Evolutionary conservation across 2,329 filamentous ascomycete species (phyloP), one percentile per base, ranked within the genome.

Genomic region (Byssothecium circinans): DNA sequence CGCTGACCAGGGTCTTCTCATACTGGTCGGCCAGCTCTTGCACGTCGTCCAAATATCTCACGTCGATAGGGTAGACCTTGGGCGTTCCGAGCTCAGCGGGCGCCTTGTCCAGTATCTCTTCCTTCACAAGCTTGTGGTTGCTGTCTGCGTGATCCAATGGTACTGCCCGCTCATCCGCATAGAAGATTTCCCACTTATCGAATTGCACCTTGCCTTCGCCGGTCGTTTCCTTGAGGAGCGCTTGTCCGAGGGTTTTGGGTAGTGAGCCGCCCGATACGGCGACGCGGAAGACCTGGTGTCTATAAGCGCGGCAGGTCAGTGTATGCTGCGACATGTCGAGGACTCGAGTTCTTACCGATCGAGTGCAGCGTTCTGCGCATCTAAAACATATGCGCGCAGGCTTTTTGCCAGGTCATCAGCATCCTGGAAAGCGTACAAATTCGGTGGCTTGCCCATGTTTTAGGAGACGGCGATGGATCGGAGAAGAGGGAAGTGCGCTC

Each of bases 151-250:
- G 87, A 72, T 94, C 86, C 60, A 96, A 85, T 18, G 94, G 88
- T 43, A 97, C 94, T 61, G 89, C 89, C 66, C 94, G 89, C 80
- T 99, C 94, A 70, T 99, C 94, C 67, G 92, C 92, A 74, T 96
- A 97, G 81, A 97, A 99, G 67, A 99, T 89, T 66, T 97, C 89
- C 94, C 94, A 99, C 72, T 89, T 90, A 69, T 81, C 78, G 74
- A 95, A 96, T 62, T 87, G 79, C 58, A 91, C 74, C 4, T 76
- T 80, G 67, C 91, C 88, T 47, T 85, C 75, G 29, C 67, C 58
- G 30, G 69, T 72, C 40, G 74, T 77, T 50, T 77, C 72, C 17
- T 82, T 67, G 20, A 97, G 83, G 10, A 97, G 83, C 8, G 91
- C 91, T 70, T 89, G 84, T 37, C 91, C 90, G 34, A 99, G 86